Conservation (phyloP, 73 alveolate genomes). For the Stentor roeselii region DNA sequence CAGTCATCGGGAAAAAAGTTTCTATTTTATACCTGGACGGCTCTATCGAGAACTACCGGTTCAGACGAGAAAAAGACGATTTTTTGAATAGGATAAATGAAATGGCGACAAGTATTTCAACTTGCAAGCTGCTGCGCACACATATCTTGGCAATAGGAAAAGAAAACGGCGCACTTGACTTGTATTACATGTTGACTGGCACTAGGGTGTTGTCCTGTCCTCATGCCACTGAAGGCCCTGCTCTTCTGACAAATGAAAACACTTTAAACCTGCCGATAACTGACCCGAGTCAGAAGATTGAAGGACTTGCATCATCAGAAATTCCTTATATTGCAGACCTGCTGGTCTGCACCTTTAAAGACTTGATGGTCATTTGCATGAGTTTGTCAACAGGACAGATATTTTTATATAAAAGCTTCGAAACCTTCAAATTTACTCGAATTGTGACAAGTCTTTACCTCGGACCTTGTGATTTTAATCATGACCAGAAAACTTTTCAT, state of each 20-base stretch:
- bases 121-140: background rate
- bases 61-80: background rate
- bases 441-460: background rate
- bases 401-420: slow-evolving; percentile 15
- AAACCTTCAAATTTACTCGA: background rate
- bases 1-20: background rate
- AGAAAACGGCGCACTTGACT: background rate
- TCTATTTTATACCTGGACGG: background rate
- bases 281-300: background rate
- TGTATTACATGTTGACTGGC: background rate
- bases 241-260: background rate
- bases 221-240: slow-evolving; percentile 26
- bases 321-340: background rate
- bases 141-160: background rate
- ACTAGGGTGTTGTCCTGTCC: background rate
- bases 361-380: background rate
- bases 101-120: background rate
- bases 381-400: slow-evolving; percentile 1
- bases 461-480: background rate
- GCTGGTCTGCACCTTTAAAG: background rate
- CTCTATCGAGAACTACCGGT: background rate
- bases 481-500: background rate
- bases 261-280: background rate
- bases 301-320: background rate
- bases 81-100: background rate